Conservation (phyloP, 2,329 filamentous ascomycete genomes). For the Neocucurbitaria cava region DNA sequence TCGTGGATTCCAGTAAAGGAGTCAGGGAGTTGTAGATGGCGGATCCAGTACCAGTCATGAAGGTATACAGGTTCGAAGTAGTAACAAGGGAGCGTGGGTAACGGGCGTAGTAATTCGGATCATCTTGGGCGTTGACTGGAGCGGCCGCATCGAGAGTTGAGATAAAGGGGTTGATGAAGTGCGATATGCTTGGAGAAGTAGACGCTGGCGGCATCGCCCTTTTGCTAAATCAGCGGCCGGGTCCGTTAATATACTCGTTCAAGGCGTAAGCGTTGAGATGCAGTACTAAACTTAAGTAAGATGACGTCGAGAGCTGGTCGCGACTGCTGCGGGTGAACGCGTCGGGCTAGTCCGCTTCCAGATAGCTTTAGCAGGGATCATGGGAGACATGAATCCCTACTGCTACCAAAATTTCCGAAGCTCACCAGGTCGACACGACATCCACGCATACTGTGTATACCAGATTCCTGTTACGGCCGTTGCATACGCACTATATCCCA, state of each 20-base stretch:
- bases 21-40: constrained; percentile 58
- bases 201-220: constrained; percentile 10
- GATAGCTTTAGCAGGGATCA: constrained; percentile 18
- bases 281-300: constrained; percentile 11
- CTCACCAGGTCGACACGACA: constrained; percentile 1
- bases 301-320: constrained; percentile 32
- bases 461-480: not conserved
- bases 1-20: constrained; percentile 66
- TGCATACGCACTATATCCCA: not conserved
- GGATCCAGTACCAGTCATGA: constrained; percentile 55
- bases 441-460: not conserved
- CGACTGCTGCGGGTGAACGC: constrained; percentile 14
- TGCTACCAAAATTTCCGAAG: constrained; percentile 43
- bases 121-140: constrained; percentile 31
- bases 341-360: constrained; percentile 15
- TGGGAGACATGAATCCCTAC: constrained; percentile 25
- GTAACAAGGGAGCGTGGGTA: constrained; percentile 45
- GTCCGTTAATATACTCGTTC: too few relatives aligned
- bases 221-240: too few relatives aligned
- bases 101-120: constrained; percentile 51
- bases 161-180: constrained; percentile 38
- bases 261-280: not conserved
- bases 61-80: constrained; percentile 42
- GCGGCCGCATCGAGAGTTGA: constrained; percentile 33
- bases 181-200: constrained; percentile 6